phyloP scores from a whole-genome alignment of 306 rosid genomes.

The peach (Prunus persica) region Prunus_persica_NCBIv2 NC_034009.1:13488501-13489000 shows the following conservation, averaged over 20 bases:
- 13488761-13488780: conserved; percentile 55
- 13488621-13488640: conserved; percentile 58
- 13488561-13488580: conserved; percentile 38
- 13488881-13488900: conserved; percentile 78
- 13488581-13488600: conserved; percentile 51
- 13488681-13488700: conserved; percentile 47
- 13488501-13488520: conserved; percentile 17
- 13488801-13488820: conserved; percentile 78
- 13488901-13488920: conserved; percentile 60
- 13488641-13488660: conserved; percentile 50
- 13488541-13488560: background rate
- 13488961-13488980: conserved; percentile 36
- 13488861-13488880: conserved; percentile 78
- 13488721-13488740: conserved; percentile 58
- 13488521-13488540: conserved; percentile 8
- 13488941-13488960: conserved; percentile 50
- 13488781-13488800: conserved; percentile 68
- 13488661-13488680: conserved; percentile 39
- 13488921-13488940: conserved; percentile 55
- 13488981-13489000: conserved; percentile 86
- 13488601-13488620: conserved; percentile 53
- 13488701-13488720: conserved; percentile 56
- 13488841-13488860: conserved; percentile 55
- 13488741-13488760: conserved; percentile 35
- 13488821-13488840: conserved; percentile 63